Evolutionary conservation across 257 asterid genomes (phyloP).

Genomic region (Penstemon davidsonii): DNA sequence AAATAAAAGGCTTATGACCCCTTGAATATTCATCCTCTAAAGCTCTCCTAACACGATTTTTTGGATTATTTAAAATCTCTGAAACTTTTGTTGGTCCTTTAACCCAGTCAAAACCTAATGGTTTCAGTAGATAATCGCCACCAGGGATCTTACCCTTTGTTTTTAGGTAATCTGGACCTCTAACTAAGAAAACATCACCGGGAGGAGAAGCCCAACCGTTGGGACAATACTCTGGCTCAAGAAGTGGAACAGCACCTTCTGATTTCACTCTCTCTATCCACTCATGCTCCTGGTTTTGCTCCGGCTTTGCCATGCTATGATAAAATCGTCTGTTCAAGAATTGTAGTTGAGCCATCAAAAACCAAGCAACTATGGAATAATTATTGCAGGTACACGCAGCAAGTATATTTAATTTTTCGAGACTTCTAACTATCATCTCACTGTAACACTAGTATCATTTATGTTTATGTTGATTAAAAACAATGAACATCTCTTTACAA

Average conservation of each 20-base stretch:
- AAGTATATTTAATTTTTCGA: neutral
- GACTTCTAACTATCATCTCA: neutral
- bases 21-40: conserved; percentile 45
- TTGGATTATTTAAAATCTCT: conserved; percentile 53
- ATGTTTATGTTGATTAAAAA: neutral
- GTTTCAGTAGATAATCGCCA: conserved; percentile 71
- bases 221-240: conserved; percentile 54
- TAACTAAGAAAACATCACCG: conserved; percentile 62
- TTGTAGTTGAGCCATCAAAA: conserved; percentile 12
- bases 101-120: conserved; percentile 87
- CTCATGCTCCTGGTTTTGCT: conserved; percentile 38
- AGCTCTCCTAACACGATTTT: conserved; percentile 60
- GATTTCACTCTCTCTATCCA: conserved; percentile 73
- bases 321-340: conserved; percentile 26
- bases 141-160: conserved; percentile 64
- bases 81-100: conserved; percentile 74
- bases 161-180: conserved; percentile 72
- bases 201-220: conserved; percentile 90
- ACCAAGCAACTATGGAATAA: conserved; percentile 5
- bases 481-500: no score
- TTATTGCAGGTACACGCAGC: neutral
- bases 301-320: conserved; percentile 46
- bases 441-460: neutral
- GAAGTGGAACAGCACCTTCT: conserved; percentile 71
- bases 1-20: conserved; percentile 59